These are phyloP conservation scores for Phycomyces nitens DNA, from an alignment of 192 early-diverging fungal genomes.

Conservation along the genomic window DNA sequence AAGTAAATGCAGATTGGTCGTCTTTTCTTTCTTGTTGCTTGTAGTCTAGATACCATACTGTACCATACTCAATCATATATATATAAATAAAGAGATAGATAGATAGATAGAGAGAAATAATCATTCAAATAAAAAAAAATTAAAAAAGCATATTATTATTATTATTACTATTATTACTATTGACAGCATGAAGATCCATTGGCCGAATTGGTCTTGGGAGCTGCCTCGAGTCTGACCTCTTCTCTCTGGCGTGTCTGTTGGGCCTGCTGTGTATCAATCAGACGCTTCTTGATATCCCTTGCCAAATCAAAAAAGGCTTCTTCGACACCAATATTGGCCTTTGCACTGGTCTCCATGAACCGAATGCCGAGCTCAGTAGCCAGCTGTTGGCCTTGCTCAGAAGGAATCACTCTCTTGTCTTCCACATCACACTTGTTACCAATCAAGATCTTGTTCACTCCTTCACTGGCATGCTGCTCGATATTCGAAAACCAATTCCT, in stretches of 20 bases:
- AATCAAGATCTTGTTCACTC: slow-evolving; percentile 97
- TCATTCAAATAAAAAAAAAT: not conserved
- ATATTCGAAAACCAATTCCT: slow-evolving; percentile 99
- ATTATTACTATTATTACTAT: not conserved
- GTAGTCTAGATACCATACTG: too few species aligned
- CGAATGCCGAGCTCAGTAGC: slow-evolving; percentile 93
- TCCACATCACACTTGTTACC: slow-evolving; percentile 99
- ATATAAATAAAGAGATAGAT: too few species aligned
- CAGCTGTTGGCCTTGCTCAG: slow-evolving; percentile 92
- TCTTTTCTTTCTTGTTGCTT: too few species aligned
- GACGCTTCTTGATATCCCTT: slow-evolving; percentile 96
- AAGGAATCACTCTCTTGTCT: slow-evolving; percentile 90
- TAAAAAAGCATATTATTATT: not conserved
- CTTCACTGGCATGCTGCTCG: slow-evolving; percentile 98
- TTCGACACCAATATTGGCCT: slow-evolving; percentile 96
- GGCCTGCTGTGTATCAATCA: slow-evolving; percentile 83
- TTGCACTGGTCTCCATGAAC: slow-evolving; percentile 97
- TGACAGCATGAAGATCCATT: slow-evolving; percentile 16
- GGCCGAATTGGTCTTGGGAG: slow-evolving; percentile 8
- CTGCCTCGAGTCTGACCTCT: slow-evolving; percentile 29
- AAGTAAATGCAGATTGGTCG: too few species aligned
- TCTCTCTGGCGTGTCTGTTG: slow-evolving; percentile 31
- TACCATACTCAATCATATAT: too few species aligned
- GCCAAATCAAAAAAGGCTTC: slow-evolving; percentile 97
- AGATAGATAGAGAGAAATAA: not conserved